A percentile compares a stretch with the other conserved stretches of the same genome.
These are phyloP conservation scores for Mycogone perniciosa DNA, from an alignment of 2,329 filamentous ascomycete species.

Conservation along the genomic window DNA sequence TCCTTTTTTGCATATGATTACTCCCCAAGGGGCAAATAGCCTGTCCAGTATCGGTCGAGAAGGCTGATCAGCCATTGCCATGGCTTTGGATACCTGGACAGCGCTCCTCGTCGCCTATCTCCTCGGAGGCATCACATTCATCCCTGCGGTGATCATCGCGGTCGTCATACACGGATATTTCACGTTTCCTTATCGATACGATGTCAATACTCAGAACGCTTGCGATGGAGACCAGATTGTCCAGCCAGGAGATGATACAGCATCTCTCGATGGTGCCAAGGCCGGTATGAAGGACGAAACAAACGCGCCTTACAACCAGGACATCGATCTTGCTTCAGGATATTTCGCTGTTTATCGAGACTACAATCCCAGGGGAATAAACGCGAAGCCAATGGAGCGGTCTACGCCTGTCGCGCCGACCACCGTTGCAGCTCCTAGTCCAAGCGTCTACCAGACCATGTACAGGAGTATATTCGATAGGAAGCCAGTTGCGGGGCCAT, in stretches of 20 bases:
- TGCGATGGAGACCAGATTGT: slow-evolving; percentile 37
- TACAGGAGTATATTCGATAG: slow-evolving; percentile 93
- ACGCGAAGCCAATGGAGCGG: slow-evolving; percentile 85
- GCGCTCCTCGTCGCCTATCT: slow-evolving; percentile 70
- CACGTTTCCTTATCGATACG: slow-evolving; percentile 52
- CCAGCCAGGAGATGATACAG: slow-evolving; percentile 58
- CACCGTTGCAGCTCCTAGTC: slow-evolving; percentile 71
- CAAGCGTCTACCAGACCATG: slow-evolving; percentile 97
- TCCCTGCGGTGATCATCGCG: slow-evolving; percentile 62
- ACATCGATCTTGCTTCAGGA: slow-evolving; percentile 75
- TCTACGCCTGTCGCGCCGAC: slow-evolving; percentile 70
- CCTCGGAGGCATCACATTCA: slow-evolving; percentile 79
- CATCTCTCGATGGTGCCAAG: slow-evolving; percentile 55
- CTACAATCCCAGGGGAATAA: slow-evolving; percentile 85
- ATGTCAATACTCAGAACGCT: slow-evolving; percentile 26
- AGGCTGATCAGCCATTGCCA: not conserved
- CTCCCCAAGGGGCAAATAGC: not conserved
- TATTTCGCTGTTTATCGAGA: slow-evolving; percentile 95
- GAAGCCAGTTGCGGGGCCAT: slow-evolving; percentile 45
- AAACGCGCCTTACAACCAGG: slow-evolving; percentile 50
- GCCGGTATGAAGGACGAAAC: slow-evolving; percentile 44
- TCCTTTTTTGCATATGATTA: not conserved
- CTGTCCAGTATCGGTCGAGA: not conserved
- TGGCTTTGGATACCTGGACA: slow-evolving; percentile 45
- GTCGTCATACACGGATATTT: slow-evolving; percentile 63